A percentile compares a stretch with the other conserved stretches of the same genome.
These are phyloP conservation scores for Dioszegia crocea DNA, from an alignment of 768 basidiomycete genomes.

Conservation along the genomic window DNA sequence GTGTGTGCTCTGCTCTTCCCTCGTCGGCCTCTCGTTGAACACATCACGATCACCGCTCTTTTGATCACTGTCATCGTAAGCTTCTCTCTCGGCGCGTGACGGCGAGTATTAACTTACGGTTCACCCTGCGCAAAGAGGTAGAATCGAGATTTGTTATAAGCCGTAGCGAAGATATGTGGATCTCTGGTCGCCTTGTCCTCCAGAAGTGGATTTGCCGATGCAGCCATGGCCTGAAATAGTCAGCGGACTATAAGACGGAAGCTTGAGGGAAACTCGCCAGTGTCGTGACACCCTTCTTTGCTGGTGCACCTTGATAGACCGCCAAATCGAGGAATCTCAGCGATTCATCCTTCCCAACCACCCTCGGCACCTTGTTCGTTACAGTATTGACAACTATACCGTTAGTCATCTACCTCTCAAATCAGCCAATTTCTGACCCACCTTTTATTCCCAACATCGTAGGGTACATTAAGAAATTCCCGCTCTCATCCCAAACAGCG, in stretches of 20 bases:
- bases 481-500: constrained; percentile 96
- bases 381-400: constrained; percentile 81
- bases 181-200: constrained; percentile 78
- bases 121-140: constrained; percentile 88
- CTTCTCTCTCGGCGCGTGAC: background rate
- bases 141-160: constrained; percentile 86
- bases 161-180: constrained; percentile 87
- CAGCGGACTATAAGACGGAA: background rate
- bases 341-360: constrained; percentile 90
- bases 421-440: constrained; percentile 46
- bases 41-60: constrained; percentile 84
- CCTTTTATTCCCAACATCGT: constrained; percentile 93
- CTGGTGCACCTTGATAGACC: constrained; percentile 89
- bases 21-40: constrained; percentile 95
- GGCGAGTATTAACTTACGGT: constrained; percentile 74
- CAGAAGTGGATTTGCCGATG: constrained; percentile 90
- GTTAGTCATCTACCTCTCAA: background rate
- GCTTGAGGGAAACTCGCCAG: constrained; percentile 50
- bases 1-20: constrained; percentile 89
- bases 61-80: constrained; percentile 57
- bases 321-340: constrained; percentile 82
- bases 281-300: constrained; percentile 78
- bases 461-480: constrained; percentile 88
- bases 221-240: constrained; percentile 66
- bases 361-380: constrained; percentile 81